A percentile compares a stretch with the other conserved stretches of the same genome.
Conservation (phyloP, 352 stramenopile species). For the Phytophthora uliginosa region DNA sequence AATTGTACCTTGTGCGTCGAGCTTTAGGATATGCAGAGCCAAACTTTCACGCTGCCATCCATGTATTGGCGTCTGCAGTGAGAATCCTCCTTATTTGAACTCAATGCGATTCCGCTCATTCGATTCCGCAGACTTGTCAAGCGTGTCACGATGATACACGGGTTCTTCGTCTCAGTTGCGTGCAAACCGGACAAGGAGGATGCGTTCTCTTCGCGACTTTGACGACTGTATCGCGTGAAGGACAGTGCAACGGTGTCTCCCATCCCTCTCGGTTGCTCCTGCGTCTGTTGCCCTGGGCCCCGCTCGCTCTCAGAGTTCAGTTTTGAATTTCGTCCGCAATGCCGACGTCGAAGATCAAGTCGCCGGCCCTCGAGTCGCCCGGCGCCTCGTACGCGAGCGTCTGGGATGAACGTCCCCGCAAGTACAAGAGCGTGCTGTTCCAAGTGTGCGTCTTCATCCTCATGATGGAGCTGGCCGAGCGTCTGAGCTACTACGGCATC, state of each 20-base stretch:
- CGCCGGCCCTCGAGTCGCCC: conserved; percentile 36
- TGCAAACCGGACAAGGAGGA: conserved; percentile 31
- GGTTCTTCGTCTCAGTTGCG: conserved; percentile 24
- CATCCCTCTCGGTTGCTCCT: conserved; percentile 14
- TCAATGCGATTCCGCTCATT: too few species aligned
- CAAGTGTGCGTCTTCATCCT: conserved; percentile 58
- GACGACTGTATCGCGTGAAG: conserved; percentile 23
- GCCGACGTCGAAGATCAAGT: conserved; percentile 45
- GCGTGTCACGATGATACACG: conserved; percentile 12
- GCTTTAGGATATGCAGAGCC: not conserved
- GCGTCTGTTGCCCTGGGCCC: not conserved
- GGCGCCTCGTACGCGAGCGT: conserved; percentile 26
- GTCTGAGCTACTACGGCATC: conserved; percentile 84
- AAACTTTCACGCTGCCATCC: not conserved
- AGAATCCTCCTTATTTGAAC: too few species aligned
- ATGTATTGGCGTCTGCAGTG: too few species aligned
- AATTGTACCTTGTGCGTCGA: not conserved
- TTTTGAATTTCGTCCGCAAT: not conserved
- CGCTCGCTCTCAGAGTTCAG: not conserved
- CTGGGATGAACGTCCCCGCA: conserved; percentile 60
- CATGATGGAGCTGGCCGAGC: conserved; percentile 35
- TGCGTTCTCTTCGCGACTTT: conserved; percentile 13
- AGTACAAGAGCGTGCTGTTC: conserved; percentile 73
- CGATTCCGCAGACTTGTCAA: not conserved
- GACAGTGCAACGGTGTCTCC: conserved; percentile 17